A percentile compares a stretch with the other conserved stretches of the same genome.
Evolutionary conservation across 2,329 filamentous ascomycete genomes (phyloP).

Genomic region (Orbilia quercus): DNA sequence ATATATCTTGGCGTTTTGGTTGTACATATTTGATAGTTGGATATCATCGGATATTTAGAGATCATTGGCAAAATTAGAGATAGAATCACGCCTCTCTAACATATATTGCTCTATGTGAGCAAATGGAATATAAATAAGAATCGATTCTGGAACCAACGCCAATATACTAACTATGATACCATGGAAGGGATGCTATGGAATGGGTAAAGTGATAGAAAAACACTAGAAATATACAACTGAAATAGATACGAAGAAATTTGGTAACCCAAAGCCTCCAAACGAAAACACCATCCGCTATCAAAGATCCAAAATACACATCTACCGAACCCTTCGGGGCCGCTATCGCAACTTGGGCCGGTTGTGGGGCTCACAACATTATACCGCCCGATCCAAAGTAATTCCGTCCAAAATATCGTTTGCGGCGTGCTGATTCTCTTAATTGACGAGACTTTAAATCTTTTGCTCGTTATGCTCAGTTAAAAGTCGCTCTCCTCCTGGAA

Average conservation of each 20-base stretch:
- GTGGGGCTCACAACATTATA: background rate
- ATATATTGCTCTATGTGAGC: background rate
- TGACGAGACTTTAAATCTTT: background rate
- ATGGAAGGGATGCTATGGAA: slow-evolving; percentile 17
- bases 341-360: too few species aligned
- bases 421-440: background rate
- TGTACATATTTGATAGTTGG: slow-evolving; percentile 10
- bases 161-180: slow-evolving; percentile 20
- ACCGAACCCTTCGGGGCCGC: slow-evolving; percentile 5
- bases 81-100: slow-evolving; percentile 16
- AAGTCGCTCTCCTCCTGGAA: slow-evolving; percentile 99
- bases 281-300: slow-evolving; percentile 2
- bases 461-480: slow-evolving; percentile 64
- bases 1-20: slow-evolving; percentile 1
- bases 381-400: too few species aligned
- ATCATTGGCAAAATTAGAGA: background rate
- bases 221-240: slow-evolving; percentile 45
- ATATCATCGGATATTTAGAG: background rate
- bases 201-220: slow-evolving; percentile 12
- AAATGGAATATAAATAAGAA: slow-evolving; percentile 8
- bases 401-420: too few species aligned
- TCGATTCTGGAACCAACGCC: slow-evolving; percentile 36
- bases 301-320: slow-evolving; percentile 2
- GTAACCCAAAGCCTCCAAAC: background rate
- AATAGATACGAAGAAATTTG: slow-evolving; percentile 37